Evolutionary conservation across 1,284 basidiomycete genomes (phyloP), one percentile per base, ranked within the genome.

Genomic region (Trichosporon sp.): DNA sequence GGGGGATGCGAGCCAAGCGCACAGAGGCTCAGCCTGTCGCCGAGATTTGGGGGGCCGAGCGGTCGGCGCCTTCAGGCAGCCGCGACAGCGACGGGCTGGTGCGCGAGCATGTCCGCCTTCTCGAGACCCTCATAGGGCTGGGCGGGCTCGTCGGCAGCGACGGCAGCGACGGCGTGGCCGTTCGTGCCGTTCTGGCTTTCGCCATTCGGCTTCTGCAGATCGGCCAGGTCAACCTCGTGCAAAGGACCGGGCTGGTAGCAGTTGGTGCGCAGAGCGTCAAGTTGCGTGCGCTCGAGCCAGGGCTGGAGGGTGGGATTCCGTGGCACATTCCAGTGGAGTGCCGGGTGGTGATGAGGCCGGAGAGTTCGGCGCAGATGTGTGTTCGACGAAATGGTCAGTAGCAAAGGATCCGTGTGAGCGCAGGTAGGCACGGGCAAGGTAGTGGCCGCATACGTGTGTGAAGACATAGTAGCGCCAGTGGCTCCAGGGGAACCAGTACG

Each of bases 401-500:
- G 72, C 69, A 59, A 80, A 74, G 65, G 74, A 69, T 66, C 77
- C 81, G 73, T 79, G 77, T 81, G 80, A 80, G 74, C 74, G 76
- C 69, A 81, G 66, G 69, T 76, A 79, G 68, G 74, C 61, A 56
- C 65, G 71, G 37, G 68, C 74, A 35, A 76, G 48, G 14, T 73
- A 63, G 68, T 75, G 68, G 26, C 70, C 67, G 76, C 78, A 77
- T 81, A 83, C 83, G 75, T 84, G 82, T 67, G 79, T 78, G 11
- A 81, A 66, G 10, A 78, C 74, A 66, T 83, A 84, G 73, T 83
- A 83, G 48, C 77, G 77, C 83, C 83, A 84, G 63, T 78, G 74
- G 7, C 78, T 78, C 83, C 83, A 84, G 10, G 77, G 76, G 76
- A 83, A 84, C 46, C 76, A 74, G 37, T 76, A 79, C 56, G 74